A percentile compares a stretch with the other conserved stretches of the same genome.
phyloP scores from a whole-genome alignment of 768 basidiomycete genomes.

The Leccinum barrowsii region DNA sequence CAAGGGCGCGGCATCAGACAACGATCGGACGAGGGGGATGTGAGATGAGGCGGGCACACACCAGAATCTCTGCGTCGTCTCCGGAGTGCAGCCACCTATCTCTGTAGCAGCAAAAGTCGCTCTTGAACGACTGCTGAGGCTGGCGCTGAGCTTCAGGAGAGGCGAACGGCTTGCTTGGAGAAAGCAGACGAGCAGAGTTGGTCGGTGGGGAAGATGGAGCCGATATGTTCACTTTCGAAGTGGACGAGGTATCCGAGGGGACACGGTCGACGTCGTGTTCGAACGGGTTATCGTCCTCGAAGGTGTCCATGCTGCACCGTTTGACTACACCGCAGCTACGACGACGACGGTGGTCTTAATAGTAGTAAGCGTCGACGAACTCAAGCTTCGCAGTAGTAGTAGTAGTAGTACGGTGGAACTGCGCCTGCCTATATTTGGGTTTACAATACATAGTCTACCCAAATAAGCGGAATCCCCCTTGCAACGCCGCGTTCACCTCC shows the following conservation, averaged over 20 bases:
- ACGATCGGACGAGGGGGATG: background rate
- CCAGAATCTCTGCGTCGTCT: conserved; percentile 77
- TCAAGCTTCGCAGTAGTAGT: background rate
- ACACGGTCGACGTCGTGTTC: conserved; percentile 40
- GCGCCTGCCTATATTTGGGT: conserved; percentile 26
- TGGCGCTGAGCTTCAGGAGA: conserved; percentile 56
- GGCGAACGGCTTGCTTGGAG: conserved; percentile 49
- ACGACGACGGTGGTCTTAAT: background rate
- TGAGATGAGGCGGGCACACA: conserved; percentile 33
- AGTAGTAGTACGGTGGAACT: background rate
- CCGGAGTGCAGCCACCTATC: conserved; percentile 79
- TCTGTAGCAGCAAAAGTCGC: conserved; percentile 72
- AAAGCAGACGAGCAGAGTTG: conserved; percentile 41
- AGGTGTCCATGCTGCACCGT: conserved; percentile 31
- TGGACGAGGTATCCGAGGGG: conserved; percentile 35
- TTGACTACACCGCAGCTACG: background rate
- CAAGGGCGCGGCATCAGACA: conserved; percentile 12
- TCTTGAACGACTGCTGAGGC: conserved; percentile 56
- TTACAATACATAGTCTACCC: conserved; percentile 37
- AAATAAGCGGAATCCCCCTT: conserved; percentile 56
- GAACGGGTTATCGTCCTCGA: conserved; percentile 69
- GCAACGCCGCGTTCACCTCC: conserved; percentile 32
- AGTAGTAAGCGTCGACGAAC: background rate
- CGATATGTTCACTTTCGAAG: conserved; percentile 36
- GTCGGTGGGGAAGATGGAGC: conserved; percentile 58